Conservation (phyloP, 306 rosid species). For the Trifolium repens region DNA sequence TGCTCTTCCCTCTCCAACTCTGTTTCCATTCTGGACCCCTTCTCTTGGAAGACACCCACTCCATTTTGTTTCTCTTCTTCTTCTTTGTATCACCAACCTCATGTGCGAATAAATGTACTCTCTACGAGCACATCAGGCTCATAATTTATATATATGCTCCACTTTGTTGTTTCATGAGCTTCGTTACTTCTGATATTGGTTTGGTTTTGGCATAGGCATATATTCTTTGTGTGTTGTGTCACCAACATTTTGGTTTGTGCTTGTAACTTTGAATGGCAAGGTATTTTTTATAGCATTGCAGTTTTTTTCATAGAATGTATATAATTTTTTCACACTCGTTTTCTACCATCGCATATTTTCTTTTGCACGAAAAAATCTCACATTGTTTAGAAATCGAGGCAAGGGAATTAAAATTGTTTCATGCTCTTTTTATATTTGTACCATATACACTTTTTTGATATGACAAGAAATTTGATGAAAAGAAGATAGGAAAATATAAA, state of each 20-base stretch:
- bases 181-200: slow-evolving; percentile 38
- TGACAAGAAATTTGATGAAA: too few relatives aligned
- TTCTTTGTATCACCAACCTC: not conserved
- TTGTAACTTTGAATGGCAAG: not conserved
- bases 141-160: not conserved
- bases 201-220: slow-evolving; percentile 56
- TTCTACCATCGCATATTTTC: too few relatives aligned
- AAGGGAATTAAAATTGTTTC: too few relatives aligned
- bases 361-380: too few relatives aligned
- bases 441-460: too few relatives aligned
- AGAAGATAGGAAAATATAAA: too few relatives aligned
- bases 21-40: slow-evolving; percentile 77
- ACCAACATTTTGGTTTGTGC: slow-evolving; percentile 37
- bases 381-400: too few relatives aligned
- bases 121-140: not conserved
- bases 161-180: not conserved
- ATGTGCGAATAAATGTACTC: not conserved
- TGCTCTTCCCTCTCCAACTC: slow-evolving; percentile 58
- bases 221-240: slow-evolving; percentile 60
- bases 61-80: slow-evolving; percentile 51
- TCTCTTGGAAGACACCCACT: slow-evolving; percentile 61
- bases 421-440: too few relatives aligned
- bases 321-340: not conserved
- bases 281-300: not conserved
- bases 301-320: not conserved